A percentile compares a stretch with the other conserved stretches of the same genome.
Conservation (phyloP, 225 moss, liverwort and hornwort species). For the Pseudoscleropodium purum region DNA sequence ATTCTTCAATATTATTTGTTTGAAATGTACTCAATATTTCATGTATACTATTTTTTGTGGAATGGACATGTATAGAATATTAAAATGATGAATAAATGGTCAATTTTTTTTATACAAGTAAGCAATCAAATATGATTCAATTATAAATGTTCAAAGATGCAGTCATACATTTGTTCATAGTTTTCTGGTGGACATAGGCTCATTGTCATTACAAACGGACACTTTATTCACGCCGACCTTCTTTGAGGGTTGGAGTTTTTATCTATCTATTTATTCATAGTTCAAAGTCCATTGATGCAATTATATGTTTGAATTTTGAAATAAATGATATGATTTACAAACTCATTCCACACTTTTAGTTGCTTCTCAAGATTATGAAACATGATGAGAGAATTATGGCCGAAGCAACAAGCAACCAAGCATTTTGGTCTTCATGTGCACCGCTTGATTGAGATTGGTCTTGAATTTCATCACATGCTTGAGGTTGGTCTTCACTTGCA, state of each 20-base stretch:
- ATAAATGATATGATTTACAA: background rate
- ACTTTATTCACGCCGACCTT: no score
- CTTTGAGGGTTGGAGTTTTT: no score
- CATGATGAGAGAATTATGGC: slow-evolving; percentile 2
- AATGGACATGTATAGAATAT: background rate
- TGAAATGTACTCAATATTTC: background rate
- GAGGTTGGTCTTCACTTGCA: background rate
- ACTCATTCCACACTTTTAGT: background rate
- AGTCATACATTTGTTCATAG: no score
- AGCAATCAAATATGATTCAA: background rate
- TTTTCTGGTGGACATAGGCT: no score
- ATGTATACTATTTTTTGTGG: background rate
- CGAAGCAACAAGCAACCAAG: slow-evolving; percentile 6
- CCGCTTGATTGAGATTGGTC: background rate
- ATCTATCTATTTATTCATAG: no score
- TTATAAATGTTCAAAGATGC: background rate
- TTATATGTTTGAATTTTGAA: background rate
- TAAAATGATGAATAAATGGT: background rate
- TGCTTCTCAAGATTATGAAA: background rate
- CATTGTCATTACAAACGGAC: no score
- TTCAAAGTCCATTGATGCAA: no score
- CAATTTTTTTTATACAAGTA: background rate
- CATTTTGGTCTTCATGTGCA: background rate
- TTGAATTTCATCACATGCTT: background rate
- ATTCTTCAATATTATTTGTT: no score